phyloP scores from a whole-genome alignment of 1,284 basidiomycete species.

The Jaminaea rosea region DNA sequence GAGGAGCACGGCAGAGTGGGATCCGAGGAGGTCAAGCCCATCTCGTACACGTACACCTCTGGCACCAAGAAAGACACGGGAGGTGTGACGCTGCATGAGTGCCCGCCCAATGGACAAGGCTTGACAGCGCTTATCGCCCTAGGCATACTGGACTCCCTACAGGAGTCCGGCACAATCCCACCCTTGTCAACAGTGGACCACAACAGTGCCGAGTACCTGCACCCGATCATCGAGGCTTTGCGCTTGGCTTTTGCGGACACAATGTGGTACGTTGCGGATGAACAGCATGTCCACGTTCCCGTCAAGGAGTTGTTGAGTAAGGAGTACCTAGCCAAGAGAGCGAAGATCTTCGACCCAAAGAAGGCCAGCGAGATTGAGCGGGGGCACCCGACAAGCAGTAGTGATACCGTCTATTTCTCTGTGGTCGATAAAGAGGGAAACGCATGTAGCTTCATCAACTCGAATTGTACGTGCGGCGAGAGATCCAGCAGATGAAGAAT shows the following conservation, averaged over 20 bases:
- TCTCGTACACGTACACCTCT: slow-evolving; percentile 71
- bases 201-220: slow-evolving; percentile 78
- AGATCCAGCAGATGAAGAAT: neutral
- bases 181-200: slow-evolving; percentile 71
- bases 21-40: slow-evolving; percentile 73
- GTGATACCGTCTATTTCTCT: slow-evolving; percentile 88
- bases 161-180: slow-evolving; percentile 62
- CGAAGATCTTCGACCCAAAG: slow-evolving; percentile 64
- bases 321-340: slow-evolving; percentile 73
- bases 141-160: slow-evolving; percentile 78
- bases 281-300: slow-evolving; percentile 63
- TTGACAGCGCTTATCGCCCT: slow-evolving; percentile 85
- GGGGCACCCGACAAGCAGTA: slow-evolving; percentile 68
- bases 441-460: slow-evolving; percentile 87
- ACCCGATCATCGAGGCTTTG: slow-evolving; percentile 69
- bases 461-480: slow-evolving; percentile 59
- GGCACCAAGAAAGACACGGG: slow-evolving; percentile 60
- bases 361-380: slow-evolving; percentile 61
- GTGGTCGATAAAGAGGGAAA: slow-evolving; percentile 67
- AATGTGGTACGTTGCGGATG: slow-evolving; percentile 80
- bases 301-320: slow-evolving; percentile 50
- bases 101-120: slow-evolving; percentile 90
- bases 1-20: slow-evolving; percentile 56
- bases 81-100: slow-evolving; percentile 53
- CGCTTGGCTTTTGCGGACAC: slow-evolving; percentile 73